These are phyloP conservation scores for Cinchona pubescens DNA, from an alignment of 257 asterid species.

Conservation along the genomic window DNA sequence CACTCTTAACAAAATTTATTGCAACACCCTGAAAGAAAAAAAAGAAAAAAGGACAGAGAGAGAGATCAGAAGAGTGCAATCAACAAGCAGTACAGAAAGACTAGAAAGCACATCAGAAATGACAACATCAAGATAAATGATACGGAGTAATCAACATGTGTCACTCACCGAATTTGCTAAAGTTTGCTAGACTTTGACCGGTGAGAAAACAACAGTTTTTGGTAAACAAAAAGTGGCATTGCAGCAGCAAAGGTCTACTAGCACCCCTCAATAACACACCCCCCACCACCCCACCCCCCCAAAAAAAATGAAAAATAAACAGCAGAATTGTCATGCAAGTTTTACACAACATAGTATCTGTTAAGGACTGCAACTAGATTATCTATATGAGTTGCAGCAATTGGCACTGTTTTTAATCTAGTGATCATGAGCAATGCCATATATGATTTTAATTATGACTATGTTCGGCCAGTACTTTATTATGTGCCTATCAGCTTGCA, in stretches of 20 bases:
- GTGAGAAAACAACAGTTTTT: neutral
- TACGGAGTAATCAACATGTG: neutral
- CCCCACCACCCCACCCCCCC: no score
- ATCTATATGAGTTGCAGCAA: neutral
- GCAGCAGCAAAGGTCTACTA: neutral
- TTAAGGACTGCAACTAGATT: neutral
- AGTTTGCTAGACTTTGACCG: neutral
- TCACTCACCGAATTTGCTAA: neutral
- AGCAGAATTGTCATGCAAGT: neutral
- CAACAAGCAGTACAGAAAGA: neutral
- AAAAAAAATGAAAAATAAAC: no score
- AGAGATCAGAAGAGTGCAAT: no score
- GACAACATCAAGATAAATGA: neutral
- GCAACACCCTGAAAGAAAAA: constrained; percentile 81
- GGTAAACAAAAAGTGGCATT: neutral
- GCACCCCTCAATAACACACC: no score
- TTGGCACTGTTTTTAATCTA: neutral
- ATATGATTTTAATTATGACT: no score
- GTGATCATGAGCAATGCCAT: no score
- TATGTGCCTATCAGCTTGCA: neutral
- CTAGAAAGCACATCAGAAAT: neutral
- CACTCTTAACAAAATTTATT: constrained; percentile 87
- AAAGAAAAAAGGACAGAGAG: neutral
- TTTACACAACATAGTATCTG: neutral
- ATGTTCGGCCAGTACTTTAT: no score